These are phyloP conservation scores for Cardamine chenopodiifolia DNA, from an alignment of 345 rosid genomes.

Conservation along the genomic window DNA sequence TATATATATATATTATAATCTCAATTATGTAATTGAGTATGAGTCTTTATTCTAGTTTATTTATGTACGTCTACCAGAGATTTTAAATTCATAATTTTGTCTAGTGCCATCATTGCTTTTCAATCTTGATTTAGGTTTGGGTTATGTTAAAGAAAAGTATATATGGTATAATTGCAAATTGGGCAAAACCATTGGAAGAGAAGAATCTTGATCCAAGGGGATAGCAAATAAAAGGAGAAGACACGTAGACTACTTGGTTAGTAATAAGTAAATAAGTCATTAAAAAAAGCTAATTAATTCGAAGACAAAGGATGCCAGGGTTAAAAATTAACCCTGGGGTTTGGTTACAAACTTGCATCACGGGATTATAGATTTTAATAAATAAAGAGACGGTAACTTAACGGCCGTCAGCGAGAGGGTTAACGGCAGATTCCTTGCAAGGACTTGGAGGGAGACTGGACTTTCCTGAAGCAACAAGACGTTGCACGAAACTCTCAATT, in stretches of 20 bases:
- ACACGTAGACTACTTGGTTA: neutral
- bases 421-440: conserved; percentile 73
- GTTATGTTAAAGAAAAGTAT: neutral
- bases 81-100: neutral
- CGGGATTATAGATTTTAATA: neutral
- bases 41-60: neutral
- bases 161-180: neutral
- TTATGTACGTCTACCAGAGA: neutral
- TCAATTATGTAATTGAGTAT: neutral
- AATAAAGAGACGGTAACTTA: conserved; percentile 35
- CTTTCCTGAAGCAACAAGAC: conserved; percentile 78
- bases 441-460: conserved; percentile 86
- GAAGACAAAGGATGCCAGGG: conserved; percentile 22
- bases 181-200: neutral
- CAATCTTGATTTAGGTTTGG: neutral
- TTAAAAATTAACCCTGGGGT: conserved; percentile 30
- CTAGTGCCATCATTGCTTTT: neutral
- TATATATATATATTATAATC: no score
- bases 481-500: conserved; percentile 72
- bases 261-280: neutral
- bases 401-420: conserved; percentile 68
- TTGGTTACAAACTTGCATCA: conserved; percentile 37
- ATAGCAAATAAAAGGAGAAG: neutral
- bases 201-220: conserved; percentile 31
- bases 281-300: conserved; percentile 30